Conservation (phyloP, 192 early-diverging fungal genomes). For the Hyaloraphidium curvatum region DNA sequence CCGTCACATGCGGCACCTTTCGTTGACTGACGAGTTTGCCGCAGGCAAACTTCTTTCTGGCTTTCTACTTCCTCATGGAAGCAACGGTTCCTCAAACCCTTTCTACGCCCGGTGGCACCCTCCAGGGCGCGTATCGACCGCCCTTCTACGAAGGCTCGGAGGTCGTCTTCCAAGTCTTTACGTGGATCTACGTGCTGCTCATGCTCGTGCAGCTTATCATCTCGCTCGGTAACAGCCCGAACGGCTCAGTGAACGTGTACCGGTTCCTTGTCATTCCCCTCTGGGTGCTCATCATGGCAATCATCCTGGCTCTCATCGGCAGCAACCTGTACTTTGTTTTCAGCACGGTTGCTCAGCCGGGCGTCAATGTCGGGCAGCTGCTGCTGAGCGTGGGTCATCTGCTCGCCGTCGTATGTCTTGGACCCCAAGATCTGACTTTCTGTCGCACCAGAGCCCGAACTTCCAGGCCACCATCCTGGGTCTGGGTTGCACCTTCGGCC, state of each 20-base stretch:
- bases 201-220: slow-evolving; percentile 26
- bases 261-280: slow-evolving; percentile 16
- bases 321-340: slow-evolving; percentile 10
- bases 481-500: slow-evolving; percentile 39
- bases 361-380: slow-evolving; percentile 9
- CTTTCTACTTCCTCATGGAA: slow-evolving; percentile 34
- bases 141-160: slow-evolving; percentile 25
- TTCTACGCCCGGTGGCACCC: slow-evolving; percentile 8
- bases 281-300: slow-evolving; percentile 25
- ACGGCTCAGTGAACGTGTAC: slow-evolving; percentile 6
- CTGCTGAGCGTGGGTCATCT: slow-evolving; percentile 6
- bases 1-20: slow-evolving; percentile 8
- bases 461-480: slow-evolving; percentile 36
- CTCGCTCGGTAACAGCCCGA: slow-evolving; percentile 11
- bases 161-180: slow-evolving; percentile 20
- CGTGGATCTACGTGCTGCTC: slow-evolving; percentile 29
- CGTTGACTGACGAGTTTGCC: slow-evolving; percentile 17
- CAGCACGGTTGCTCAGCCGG: slow-evolving; percentile 10
- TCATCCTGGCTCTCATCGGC: slow-evolving; percentile 8
- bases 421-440: slow-evolving; percentile 6
- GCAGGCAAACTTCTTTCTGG: slow-evolving; percentile 35
- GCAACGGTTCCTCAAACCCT: slow-evolving; percentile 22
- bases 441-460: slow-evolving; percentile 14
- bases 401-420: slow-evolving; percentile 4
- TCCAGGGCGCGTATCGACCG: slow-evolving; percentile 11